Evolutionary conservation across 495 filamentous ascomycete species (phyloP), one percentile per base, ranked within the genome.

Genomic region (Letharia lupina): DNA sequence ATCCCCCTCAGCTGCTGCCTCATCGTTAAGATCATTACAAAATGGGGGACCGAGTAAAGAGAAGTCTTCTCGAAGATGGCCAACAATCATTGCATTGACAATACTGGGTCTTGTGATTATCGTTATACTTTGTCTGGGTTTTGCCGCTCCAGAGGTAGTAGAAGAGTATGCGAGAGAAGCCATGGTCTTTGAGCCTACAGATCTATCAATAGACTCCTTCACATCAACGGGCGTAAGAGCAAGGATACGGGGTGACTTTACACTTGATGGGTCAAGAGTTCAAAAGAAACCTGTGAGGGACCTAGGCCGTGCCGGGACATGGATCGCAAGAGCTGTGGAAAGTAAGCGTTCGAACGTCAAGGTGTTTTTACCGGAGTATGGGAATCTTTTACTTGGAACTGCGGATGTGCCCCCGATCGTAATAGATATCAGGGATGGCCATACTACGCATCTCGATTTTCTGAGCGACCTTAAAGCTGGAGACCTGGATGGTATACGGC

Each of bases 111-210:
- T 77, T 7, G 72, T 75, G 1, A 70, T 84, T n/a, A 64, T 87
- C 47, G 67, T 69, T 0, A 81, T 85, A 58, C 69, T 88, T 47
- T 76, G 82, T 37, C 83, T 82, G 72, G 91, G 86, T 2, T 95
- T 97, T 78, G 82, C 94, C 60, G 85, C 87, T 4, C 93, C 94
- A 4, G 85, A 86, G 37, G 83, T 87, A 9, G 84, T 93, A 28
- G 86, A 95, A 73, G 83, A 89, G 72, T 98, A 98, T 75, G 90
- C 87, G 10, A 85, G 90, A 72, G 80, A 94, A 73, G 92, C 94
- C 7, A 79, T 87, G 31, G 84, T 92, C 7, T 84, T 98, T 69
- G 84, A 92, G 68, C 87, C 94, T 0, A 90, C 86, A 4, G 86
- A 86, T 71, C 77, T 98, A 9, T 91, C 91, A 2, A 84, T 98